Conservation (phyloP, 768 basidiomycete genomes). For the Sporobolomyces roseus region DNA sequence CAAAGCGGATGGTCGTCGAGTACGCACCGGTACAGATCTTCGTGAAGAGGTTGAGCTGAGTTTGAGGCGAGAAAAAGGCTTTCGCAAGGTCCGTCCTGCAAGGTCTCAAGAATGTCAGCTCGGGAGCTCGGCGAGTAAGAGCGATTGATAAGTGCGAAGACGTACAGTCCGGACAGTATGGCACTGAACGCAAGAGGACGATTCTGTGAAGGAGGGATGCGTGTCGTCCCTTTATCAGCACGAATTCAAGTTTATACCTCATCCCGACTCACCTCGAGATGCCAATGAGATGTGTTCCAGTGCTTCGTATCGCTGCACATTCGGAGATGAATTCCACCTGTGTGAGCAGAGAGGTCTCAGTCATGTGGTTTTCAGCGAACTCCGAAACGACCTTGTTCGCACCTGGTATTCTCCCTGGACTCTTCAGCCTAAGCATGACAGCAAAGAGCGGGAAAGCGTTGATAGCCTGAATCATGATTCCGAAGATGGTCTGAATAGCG, state of each 20-base stretch:
- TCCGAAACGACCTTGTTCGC: neutral
- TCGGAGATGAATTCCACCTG: neutral
- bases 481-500: conserved; percentile 60
- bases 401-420: conserved; percentile 79
- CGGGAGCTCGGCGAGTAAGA: neutral
- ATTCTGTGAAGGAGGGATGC: neutral
- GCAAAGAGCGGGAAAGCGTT: conserved; percentile 92
- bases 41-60: neutral
- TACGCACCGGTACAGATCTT: neutral
- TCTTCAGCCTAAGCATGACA: conserved; percentile 71
- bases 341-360: neutral
- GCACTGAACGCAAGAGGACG: neutral
- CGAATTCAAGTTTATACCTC: no score
- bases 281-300: neutral
- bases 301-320: neutral
- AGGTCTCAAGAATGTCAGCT: neutral
- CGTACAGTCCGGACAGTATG: neutral
- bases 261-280: conserved; percentile 8
- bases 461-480: conserved; percentile 69
- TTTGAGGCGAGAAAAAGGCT: conserved; percentile 7
- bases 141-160: no score
- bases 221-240: no score
- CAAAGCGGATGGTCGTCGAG: no score
- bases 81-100: neutral
- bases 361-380: neutral